Evolutionary conservation across 495 filamentous ascomycete species (phyloP).

Genomic region (Haplographium delicatum): DNA sequence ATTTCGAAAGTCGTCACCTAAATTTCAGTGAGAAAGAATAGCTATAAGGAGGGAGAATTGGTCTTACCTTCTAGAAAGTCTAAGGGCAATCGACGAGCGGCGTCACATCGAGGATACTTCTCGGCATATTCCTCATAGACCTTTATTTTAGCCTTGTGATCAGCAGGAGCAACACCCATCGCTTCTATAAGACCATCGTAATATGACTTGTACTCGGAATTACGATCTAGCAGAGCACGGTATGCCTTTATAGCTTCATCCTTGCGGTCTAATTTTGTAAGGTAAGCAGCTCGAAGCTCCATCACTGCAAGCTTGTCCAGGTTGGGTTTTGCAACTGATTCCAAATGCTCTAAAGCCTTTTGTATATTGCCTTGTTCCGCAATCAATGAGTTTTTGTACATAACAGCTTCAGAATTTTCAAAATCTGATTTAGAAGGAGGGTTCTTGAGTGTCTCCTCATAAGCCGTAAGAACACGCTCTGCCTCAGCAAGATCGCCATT

Average conservation of each 20-base stretch:
- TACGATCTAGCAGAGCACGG: constrained; percentile 72
- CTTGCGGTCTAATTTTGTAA: constrained; percentile 69
- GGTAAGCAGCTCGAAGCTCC: constrained; percentile 83
- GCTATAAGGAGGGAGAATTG: background rate
- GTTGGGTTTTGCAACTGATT: constrained; percentile 66
- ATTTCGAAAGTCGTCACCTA: constrained; percentile 72
- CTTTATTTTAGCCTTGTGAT: constrained; percentile 57
- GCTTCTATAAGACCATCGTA: constrained; percentile 70
- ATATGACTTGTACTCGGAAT: constrained; percentile 80
- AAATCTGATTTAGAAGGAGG: constrained; percentile 67
- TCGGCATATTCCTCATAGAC: constrained; percentile 78
- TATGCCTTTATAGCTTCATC: constrained; percentile 83
- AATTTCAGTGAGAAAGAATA: background rate
- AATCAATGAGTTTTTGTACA: constrained; percentile 96
- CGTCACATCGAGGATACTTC: constrained; percentile 78
- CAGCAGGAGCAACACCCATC: constrained; percentile 55
- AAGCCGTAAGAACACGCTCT: constrained; percentile 85
- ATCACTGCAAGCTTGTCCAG: constrained; percentile 84
- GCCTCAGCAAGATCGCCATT: constrained; percentile 77
- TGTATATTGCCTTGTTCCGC: constrained; percentile 76
- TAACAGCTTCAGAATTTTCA: constrained; percentile 89
- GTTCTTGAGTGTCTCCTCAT: constrained; percentile 83
- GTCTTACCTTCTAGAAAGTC: constrained; percentile 74
- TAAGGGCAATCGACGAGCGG: constrained; percentile 77
- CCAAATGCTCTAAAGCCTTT: constrained; percentile 80